These are phyloP conservation scores for Escovopsis weberi DNA, from an alignment of 2,329 filamentous ascomycete genomes.

Conservation along the genomic window DNA sequence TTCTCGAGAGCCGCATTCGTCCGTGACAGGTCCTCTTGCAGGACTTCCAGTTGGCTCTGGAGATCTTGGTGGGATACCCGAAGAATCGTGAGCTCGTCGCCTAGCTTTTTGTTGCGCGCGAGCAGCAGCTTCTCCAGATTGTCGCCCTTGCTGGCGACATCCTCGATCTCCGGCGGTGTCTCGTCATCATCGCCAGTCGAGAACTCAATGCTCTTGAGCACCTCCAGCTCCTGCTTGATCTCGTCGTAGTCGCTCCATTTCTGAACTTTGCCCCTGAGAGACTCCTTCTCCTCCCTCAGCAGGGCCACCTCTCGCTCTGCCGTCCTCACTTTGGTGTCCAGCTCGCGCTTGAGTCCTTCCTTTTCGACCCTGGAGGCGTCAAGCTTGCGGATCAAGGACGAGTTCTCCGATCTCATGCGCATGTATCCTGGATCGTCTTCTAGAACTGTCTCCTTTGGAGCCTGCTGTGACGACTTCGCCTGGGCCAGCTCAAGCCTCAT, in stretches of 20 bases:
- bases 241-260: slow-evolving; percentile 94
- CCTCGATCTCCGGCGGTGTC: slow-evolving; percentile 26
- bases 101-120: slow-evolving; percentile 89
- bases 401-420: slow-evolving; percentile 84
- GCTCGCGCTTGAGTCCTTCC: slow-evolving; percentile 61
- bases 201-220: slow-evolving; percentile 96
- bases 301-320: slow-evolving; percentile 64
- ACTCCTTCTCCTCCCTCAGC: slow-evolving; percentile 67
- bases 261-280: slow-evolving; percentile 64
- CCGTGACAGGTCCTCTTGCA: slow-evolving; percentile 71
- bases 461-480: slow-evolving; percentile 53
- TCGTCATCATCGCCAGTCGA: slow-evolving; percentile 78
- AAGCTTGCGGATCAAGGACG: slow-evolving; percentile 74
- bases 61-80: slow-evolving; percentile 90
- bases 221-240: slow-evolving; percentile 87
- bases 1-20: slow-evolving; percentile 80
- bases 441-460: slow-evolving; percentile 44
- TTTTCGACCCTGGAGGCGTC: slow-evolving; percentile 74
- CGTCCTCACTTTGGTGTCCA: slow-evolving; percentile 62
- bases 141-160: slow-evolving; percentile 42
- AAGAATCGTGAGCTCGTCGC: slow-evolving; percentile 82
- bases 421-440: slow-evolving; percentile 87
- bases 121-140: slow-evolving; percentile 83
- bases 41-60: slow-evolving; percentile 59
- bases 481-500: slow-evolving; percentile 82